phyloP scores from a whole-genome alignment of 2,329 filamentous ascomycete genomes.

The Akanthomyces muscarius region DNA sequence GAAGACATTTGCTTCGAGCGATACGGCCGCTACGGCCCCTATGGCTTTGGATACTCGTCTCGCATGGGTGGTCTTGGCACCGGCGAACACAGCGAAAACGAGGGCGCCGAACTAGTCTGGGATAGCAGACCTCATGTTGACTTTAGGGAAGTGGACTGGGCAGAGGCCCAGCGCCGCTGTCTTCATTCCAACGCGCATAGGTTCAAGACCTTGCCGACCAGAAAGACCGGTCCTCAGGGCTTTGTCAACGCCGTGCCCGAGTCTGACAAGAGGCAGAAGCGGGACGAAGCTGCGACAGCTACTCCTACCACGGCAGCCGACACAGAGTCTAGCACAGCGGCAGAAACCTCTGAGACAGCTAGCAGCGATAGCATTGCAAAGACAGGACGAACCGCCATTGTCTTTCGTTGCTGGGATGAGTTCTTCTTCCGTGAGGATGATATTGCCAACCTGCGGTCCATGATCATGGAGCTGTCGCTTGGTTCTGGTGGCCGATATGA shows the following conservation, averaged over 20 bases:
- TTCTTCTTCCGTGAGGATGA: slow-evolving; percentile 77
- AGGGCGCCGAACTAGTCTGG: slow-evolving; percentile 80
- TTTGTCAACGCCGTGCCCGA: slow-evolving; percentile 45
- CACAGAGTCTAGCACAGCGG: slow-evolving; percentile 16
- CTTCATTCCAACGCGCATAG: slow-evolving; percentile 65
- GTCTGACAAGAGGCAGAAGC: slow-evolving; percentile 14
- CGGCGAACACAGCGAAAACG: slow-evolving; percentile 78
- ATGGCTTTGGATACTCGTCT: slow-evolving; percentile 81
- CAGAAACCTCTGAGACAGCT: slow-evolving; percentile 1
- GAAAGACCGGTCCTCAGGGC: slow-evolving; percentile 41
- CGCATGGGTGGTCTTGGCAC: slow-evolving; percentile 76
- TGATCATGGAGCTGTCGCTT: slow-evolving; percentile 77
- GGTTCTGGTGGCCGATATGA: slow-evolving; percentile 84
- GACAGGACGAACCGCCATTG: slow-evolving; percentile 65
- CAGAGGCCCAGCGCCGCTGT: slow-evolving; percentile 70
- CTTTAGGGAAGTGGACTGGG: slow-evolving; percentile 75
- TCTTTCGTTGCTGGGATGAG: slow-evolving; percentile 79
- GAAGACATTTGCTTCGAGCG: slow-evolving; percentile 92
- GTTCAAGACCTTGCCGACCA: slow-evolving; percentile 51
- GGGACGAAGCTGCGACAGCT: slow-evolving; percentile 9
- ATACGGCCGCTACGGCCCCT: slow-evolving; percentile 81
- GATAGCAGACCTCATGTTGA: slow-evolving; percentile 66
- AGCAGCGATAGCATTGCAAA: slow-evolving; percentile 26
- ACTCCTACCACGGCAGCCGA: slow-evolving; percentile 21
- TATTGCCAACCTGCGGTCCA: slow-evolving; percentile 73